phyloP scores from a whole-genome alignment of 1,284 basidiomycete genomes.

The Pascua guehoae region DNA sequence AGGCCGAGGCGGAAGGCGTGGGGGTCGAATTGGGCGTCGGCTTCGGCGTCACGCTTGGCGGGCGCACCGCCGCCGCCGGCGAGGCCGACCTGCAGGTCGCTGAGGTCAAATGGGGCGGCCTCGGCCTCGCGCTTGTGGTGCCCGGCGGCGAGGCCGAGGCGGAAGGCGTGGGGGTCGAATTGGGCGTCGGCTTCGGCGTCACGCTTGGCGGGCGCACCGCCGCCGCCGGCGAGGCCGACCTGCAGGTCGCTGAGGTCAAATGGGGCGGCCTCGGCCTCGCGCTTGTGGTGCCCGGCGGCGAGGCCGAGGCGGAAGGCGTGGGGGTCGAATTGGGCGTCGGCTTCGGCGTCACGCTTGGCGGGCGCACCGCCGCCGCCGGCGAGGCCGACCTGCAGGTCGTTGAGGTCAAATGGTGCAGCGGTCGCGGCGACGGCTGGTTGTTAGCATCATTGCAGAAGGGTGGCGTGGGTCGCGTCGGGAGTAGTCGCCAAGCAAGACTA shows the following conservation, averaged over 20 bases:
- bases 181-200: neutral
- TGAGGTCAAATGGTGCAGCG: no score
- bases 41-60: neutral
- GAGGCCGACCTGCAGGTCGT: no score
- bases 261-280: neutral
- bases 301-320: neutral
- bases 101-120: neutral
- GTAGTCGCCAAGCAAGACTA: no score
- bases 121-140: neutral
- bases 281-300: neutral
- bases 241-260: no score
- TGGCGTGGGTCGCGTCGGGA: no score
- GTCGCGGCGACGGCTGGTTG: no score
- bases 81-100: no score
- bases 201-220: neutral
- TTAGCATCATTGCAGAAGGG: no score
- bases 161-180: neutral
- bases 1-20: neutral
- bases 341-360: neutral
- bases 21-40: neutral
- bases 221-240: neutral
- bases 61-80: neutral
- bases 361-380: neutral
- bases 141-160: neutral
- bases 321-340: neutral